Evolutionary conservation across 1,139 yeast genomes (phyloP), one percentile per base, ranked within the genome.

Genomic region (Kurtzmaniella quercitrusa): DNA sequence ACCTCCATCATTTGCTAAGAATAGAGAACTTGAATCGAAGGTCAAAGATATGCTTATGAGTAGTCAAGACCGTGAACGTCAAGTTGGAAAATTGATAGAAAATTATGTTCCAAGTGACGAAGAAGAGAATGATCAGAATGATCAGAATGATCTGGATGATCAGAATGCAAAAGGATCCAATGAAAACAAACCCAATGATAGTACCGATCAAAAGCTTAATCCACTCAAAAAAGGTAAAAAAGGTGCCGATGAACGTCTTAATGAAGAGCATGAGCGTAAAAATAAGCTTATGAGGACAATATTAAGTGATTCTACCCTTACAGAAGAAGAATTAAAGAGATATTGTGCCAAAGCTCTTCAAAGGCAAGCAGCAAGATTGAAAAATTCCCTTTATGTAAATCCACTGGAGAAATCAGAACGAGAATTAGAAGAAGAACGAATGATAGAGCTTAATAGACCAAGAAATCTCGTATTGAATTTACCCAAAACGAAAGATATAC

Each of bases 1-100:
- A 48, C 99, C 99, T 0, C 99, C 99, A 1, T 82, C 97, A 1
- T 91, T 77, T 59, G 70, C 66, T 25, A 76, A 71, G 46, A 82
- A 82, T 53, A 66, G 73, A 36, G 50, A 45, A 8, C 50, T 57
- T 34, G 75, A 70, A 47, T 43, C 42, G 47, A 62, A 58, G 50
- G 40, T 37, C 15, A 56, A 34, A 59, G 56, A 44, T 66, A 67
- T 49, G 73, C 75, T 10, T 60, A 69, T 29, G 50, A 71, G 44
- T 56, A 61, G 25, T 70, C 69, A 31, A 10, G 36, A 31, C 16
- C 16, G 36, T 25, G 59, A 74, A 15, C 56, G 74, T 15, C 67
- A 68, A 27, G 77, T 69, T 37, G 68, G 70, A 34, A 73, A 65
- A 37, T 54, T 74, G 6, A 60, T 75, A 1, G 74, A 75, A 3